These are phyloP conservation scores for Amanita exitialis DNA, from an alignment of 768 basidiomycete species.

Conservation along the genomic window DNA sequence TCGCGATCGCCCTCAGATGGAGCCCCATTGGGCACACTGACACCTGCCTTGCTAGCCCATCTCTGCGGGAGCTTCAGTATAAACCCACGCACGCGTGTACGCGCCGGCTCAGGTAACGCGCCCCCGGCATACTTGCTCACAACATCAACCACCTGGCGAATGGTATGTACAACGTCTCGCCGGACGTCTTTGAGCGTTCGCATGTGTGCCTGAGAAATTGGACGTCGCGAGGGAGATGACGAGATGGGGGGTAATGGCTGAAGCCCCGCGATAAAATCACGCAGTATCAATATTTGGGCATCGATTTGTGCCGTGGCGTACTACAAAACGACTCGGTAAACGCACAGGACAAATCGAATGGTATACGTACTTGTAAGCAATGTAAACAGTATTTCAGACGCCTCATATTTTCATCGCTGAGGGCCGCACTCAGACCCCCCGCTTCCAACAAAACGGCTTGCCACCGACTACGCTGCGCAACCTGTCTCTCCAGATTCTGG, in stretches of 20 bases:
- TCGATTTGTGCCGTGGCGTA: slow-evolving; percentile 86
- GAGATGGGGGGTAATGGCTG: slow-evolving; percentile 35
- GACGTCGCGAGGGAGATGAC: slow-evolving; percentile 9
- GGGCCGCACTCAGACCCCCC: slow-evolving; percentile 77
- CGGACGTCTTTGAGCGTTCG: slow-evolving; percentile 68
- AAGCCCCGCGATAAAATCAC: slow-evolving; percentile 71
- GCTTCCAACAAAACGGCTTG: slow-evolving; percentile 79
- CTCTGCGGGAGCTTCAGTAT: slow-evolving; percentile 72
- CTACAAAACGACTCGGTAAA: slow-evolving; percentile 24
- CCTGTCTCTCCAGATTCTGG: slow-evolving; percentile 30
- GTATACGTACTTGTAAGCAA: slow-evolving; percentile 66
- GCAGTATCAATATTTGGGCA: slow-evolving; percentile 74
- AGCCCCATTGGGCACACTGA: slow-evolving; percentile 5
- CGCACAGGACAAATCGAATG: not conserved
- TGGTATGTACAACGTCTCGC: slow-evolving; percentile 78
- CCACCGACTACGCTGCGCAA: slow-evolving; percentile 73
- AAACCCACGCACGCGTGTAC: slow-evolving; percentile 60
- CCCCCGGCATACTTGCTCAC: slow-evolving; percentile 80
- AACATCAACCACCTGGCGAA: slow-evolving; percentile 83
- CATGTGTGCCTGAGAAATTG: slow-evolving; percentile 36
- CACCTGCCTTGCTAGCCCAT: slow-evolving; percentile 49
- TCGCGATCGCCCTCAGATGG: slow-evolving; percentile 12
- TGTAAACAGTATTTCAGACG: slow-evolving; percentile 77
- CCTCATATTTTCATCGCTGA: slow-evolving; percentile 88
- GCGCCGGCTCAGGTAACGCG: slow-evolving; percentile 79